Evolutionary conservation across 2,329 filamentous ascomycete genomes (phyloP).

Genomic region (Monosporascus sp.): DNA sequence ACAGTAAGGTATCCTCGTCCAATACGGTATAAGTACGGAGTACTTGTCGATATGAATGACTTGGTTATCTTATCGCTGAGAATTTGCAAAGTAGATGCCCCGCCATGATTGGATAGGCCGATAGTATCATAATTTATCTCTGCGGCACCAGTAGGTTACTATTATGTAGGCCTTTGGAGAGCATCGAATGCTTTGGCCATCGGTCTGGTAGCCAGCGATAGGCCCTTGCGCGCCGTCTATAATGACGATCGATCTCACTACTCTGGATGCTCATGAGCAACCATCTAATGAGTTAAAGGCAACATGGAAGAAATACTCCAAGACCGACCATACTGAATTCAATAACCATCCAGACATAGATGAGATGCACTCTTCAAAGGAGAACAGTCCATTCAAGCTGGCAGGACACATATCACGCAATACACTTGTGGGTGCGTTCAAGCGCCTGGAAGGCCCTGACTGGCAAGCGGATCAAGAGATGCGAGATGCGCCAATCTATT

Average conservation of each 20-base stretch:
- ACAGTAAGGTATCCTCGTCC: too few species aligned
- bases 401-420: slow-evolving; percentile 38
- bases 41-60: too few species aligned
- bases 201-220: too few species aligned
- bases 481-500: slow-evolving; percentile 49
- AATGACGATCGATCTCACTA: slow-evolving; percentile 39
- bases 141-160: too few species aligned
- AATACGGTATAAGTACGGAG: too few species aligned
- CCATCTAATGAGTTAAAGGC: slow-evolving; percentile 66
- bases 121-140: too few species aligned
- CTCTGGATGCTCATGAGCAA: slow-evolving; percentile 70
- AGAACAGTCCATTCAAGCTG: slow-evolving; percentile 39
- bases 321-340: slow-evolving; percentile 49
- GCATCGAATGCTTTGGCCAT: too few species aligned
- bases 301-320: slow-evolving; percentile 71
- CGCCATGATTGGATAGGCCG: too few species aligned
- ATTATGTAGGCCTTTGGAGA: too few species aligned
- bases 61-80: too few species aligned
- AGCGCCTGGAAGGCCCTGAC: slow-evolving; percentile 31
- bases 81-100: too few species aligned
- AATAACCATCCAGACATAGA: slow-evolving; percentile 50
- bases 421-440: slow-evolving; percentile 39
- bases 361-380: slow-evolving; percentile 38
- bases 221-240: neutral
- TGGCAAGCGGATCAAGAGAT: slow-evolving; percentile 23